Evolutionary conservation across 2,329 filamentous ascomycete species (phyloP).

Genomic region (Apiospora hydei): DNA sequence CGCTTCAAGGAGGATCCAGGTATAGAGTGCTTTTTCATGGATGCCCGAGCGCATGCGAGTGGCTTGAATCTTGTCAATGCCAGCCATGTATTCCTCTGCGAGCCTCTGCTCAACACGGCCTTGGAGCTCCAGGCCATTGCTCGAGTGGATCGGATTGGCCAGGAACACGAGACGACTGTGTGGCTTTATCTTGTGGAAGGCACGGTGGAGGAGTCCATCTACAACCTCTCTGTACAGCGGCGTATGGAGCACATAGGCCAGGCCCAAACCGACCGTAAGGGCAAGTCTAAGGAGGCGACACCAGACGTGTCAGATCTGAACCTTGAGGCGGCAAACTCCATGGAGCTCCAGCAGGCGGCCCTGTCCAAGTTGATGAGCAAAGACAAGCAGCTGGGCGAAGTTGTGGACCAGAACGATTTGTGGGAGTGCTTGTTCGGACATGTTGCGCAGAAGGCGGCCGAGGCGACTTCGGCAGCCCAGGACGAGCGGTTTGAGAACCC

Average conservation of each 20-base stretch:
- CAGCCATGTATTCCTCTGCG: slow-evolving; percentile 92
- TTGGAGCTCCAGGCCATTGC: slow-evolving; percentile 95
- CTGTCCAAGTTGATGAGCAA: slow-evolving; percentile 75
- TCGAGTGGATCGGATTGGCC: slow-evolving; percentile 92
- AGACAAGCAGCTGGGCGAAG: slow-evolving; percentile 76
- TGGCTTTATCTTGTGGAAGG: slow-evolving; percentile 94
- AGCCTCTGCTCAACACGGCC: slow-evolving; percentile 91
- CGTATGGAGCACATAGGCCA: slow-evolving; percentile 78
- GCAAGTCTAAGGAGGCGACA: slow-evolving; percentile 49
- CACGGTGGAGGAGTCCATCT: slow-evolving; percentile 91
- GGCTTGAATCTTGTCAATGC: slow-evolving; percentile 93
- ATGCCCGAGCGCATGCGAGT: slow-evolving; percentile 86
- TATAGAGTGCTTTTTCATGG: slow-evolving; percentile 85
- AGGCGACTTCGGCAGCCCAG: slow-evolving; percentile 24
- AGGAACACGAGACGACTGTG: slow-evolving; percentile 85
- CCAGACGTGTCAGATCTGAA: slow-evolving; percentile 63
- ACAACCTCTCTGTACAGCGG: slow-evolving; percentile 81
- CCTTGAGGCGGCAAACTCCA: slow-evolving; percentile 83
- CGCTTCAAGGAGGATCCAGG: slow-evolving; percentile 78
- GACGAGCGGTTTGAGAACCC: slow-evolving; percentile 43
- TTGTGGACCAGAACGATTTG: slow-evolving; percentile 79
- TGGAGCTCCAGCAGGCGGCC: slow-evolving; percentile 79
- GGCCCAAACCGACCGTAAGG: slow-evolving; percentile 38
- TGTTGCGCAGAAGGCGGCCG: slow-evolving; percentile 44
- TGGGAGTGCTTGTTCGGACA: slow-evolving; percentile 89